phyloP scores from a whole-genome alignment of 192 early-diverging fungal species.

The Spizellomyces punctatus region DNA sequence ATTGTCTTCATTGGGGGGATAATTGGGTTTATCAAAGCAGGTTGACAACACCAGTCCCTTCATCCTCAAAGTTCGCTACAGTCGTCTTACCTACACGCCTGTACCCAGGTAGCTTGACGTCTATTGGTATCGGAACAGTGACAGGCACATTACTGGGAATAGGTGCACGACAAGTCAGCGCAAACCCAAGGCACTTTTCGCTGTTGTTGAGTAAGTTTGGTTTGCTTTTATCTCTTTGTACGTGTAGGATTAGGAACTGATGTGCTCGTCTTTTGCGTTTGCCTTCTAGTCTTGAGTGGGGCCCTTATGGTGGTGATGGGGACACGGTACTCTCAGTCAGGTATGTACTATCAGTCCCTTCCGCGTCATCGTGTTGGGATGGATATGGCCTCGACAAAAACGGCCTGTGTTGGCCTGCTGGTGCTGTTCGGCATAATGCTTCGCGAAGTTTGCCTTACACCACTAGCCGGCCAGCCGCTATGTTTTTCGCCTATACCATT shows the following conservation, averaged over 20 bases:
- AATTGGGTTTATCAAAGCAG: constrained; percentile 31
- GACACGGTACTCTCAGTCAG: constrained; percentile 11
- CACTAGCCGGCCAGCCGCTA: too few species aligned
- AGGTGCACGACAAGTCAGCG: constrained; percentile 25
- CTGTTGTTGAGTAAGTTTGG: constrained; percentile 19
- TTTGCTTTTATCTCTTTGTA: too few species aligned
- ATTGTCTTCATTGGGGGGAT: constrained; percentile 25
- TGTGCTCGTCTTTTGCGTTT: neutral
- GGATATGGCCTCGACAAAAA: too few species aligned
- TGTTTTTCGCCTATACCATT: too few species aligned
- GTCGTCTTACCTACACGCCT: neutral
- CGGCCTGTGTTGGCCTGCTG: too few species aligned
- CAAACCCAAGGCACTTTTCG: constrained; percentile 4
- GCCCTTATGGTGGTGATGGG: constrained; percentile 29
- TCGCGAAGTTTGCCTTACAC: too few species aligned
- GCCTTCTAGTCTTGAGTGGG: constrained; percentile 11
- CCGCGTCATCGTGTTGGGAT: too few species aligned
- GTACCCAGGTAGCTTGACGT: constrained; percentile 16
- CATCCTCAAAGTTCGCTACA: neutral
- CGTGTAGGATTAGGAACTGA: neutral
- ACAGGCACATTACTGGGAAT: constrained; percentile 19
- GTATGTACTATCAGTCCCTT: neutral
- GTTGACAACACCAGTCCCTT: neutral
- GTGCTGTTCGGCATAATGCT: too few species aligned
- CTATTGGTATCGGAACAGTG: constrained; percentile 18